Conservation (phyloP, 352 stramenopile species). For the Phytopythium oedochilum region DNA sequence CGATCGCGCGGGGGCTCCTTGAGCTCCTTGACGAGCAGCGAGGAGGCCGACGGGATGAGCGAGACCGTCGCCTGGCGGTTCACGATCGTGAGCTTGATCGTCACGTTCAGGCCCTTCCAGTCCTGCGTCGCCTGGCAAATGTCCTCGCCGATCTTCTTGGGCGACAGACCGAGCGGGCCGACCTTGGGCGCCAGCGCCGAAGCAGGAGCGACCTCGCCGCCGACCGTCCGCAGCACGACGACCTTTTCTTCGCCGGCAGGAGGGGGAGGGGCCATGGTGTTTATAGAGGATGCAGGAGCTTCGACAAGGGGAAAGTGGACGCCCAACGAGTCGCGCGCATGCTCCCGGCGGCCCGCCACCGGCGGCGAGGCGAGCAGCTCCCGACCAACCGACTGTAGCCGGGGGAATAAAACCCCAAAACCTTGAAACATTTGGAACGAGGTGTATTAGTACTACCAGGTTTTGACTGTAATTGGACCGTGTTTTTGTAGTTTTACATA, state of each 20-base stretch:
- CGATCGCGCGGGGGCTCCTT: conserved; percentile 99
- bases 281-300: conserved; percentile 85
- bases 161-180: conserved; percentile 99
- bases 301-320: conserved; percentile 20
- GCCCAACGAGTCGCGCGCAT: no score
- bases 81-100: conserved; percentile 99
- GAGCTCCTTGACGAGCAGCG: conserved; percentile 99
- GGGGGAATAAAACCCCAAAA: conserved; percentile 5
- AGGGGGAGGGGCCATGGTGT: conserved; percentile 87
- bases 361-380: conserved; percentile 12
- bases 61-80: conserved; percentile 97
- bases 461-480: no score
- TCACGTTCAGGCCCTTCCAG: conserved; percentile 99
- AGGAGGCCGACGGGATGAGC: conserved; percentile 97
- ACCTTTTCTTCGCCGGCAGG: conserved; percentile 87
- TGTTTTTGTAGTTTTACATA: background rate
- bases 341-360: no score
- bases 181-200: conserved; percentile 99
- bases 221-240: conserved; percentile 98
- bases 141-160: conserved; percentile 99
- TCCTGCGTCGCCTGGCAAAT: conserved; percentile 99
- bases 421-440: no score
- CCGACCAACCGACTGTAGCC: conserved; percentile 18
- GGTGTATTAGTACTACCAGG: no score
- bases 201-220: conserved; percentile 98